phyloP scores from a whole-genome alignment of 495 filamentous ascomycete genomes.

The Lasiosphaeriaceae sp. region DNA sequence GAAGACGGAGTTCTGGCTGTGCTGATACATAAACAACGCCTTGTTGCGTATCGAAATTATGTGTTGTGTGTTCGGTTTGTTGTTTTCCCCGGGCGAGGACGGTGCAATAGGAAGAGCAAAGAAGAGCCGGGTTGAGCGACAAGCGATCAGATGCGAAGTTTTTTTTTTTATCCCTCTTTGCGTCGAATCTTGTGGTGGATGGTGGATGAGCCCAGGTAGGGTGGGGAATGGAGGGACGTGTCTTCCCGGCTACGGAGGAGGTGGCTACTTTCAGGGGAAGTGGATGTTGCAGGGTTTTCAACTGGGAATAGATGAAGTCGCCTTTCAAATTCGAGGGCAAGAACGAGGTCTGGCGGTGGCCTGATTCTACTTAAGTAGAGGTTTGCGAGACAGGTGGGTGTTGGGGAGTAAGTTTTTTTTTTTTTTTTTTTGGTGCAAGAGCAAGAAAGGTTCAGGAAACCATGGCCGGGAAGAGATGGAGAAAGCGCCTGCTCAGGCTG shows the following conservation, averaged over 20 bases:
- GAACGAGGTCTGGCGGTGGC: background rate
- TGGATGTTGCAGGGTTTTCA: background rate
- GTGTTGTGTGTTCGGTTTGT: conserved; percentile 27
- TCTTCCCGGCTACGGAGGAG: conserved; percentile 13
- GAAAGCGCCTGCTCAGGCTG: background rate
- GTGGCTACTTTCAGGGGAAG: background rate
- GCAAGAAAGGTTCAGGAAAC: background rate
- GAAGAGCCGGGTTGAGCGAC: conserved; percentile 3
- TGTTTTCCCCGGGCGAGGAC: conserved; percentile 12
- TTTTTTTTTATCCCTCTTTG: conserved; percentile 10
- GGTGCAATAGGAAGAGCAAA: background rate
- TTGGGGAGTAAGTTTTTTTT: background rate
- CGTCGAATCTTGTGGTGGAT: conserved; percentile 1
- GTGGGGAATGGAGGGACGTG: conserved; percentile 11
- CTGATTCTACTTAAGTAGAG: background rate
- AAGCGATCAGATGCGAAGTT: conserved; percentile 14
- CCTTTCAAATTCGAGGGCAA: background rate
- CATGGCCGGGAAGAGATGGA: background rate
- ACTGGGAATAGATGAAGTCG: background rate
- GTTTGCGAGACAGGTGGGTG: background rate
- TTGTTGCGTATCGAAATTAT: conserved; percentile 39
- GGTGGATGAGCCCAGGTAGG: conserved; percentile 15
- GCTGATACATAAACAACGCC: conserved; percentile 57
- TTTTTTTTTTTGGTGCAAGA: background rate
- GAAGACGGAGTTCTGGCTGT: conserved; percentile 51